Conservation (phyloP, 352 stramenopile genomes). For the Salisapilia sapeloensis region DNA sequence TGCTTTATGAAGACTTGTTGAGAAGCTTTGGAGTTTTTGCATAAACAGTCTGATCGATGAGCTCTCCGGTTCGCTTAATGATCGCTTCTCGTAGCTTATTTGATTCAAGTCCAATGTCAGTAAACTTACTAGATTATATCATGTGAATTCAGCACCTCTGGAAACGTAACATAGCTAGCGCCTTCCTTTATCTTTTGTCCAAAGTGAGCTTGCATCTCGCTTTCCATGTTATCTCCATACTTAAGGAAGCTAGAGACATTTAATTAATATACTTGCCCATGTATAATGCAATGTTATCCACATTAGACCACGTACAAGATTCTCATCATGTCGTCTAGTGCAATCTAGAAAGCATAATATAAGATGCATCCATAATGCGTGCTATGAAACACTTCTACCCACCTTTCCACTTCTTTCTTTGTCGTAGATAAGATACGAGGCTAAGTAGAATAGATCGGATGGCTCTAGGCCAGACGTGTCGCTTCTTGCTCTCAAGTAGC, state of each 20-base stretch:
- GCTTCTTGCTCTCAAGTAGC: slow-evolving; percentile 41
- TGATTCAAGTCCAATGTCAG: neutral
- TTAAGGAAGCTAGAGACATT: slow-evolving; percentile 60
- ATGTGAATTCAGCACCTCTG: slow-evolving; percentile 13
- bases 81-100: slow-evolving; percentile 42
- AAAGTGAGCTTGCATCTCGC: slow-evolving; percentile 65
- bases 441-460: slow-evolving; percentile 64
- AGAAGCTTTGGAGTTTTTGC: too few species aligned
- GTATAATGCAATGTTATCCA: slow-evolving; percentile 1
- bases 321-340: slow-evolving; percentile 58
- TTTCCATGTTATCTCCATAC: slow-evolving; percentile 59
- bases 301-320: slow-evolving; percentile 27
- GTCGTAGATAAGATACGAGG: slow-evolving; percentile 74
- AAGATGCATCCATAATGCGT: neutral
- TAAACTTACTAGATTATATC: slow-evolving; percentile 1
- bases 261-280: neutral
- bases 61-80: slow-evolving; percentile 25
- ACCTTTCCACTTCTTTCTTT: slow-evolving; percentile 49
- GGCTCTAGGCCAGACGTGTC: slow-evolving; percentile 53
- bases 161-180: slow-evolving; percentile 40
- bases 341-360: slow-evolving; percentile 18
- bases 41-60: slow-evolving; percentile 55
- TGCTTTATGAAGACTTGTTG: too few species aligned
- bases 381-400: slow-evolving; percentile 2
- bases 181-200: slow-evolving; percentile 40